Conservation (phyloP, 164 flowering plant genomes). For the Piper longum region DNA sequence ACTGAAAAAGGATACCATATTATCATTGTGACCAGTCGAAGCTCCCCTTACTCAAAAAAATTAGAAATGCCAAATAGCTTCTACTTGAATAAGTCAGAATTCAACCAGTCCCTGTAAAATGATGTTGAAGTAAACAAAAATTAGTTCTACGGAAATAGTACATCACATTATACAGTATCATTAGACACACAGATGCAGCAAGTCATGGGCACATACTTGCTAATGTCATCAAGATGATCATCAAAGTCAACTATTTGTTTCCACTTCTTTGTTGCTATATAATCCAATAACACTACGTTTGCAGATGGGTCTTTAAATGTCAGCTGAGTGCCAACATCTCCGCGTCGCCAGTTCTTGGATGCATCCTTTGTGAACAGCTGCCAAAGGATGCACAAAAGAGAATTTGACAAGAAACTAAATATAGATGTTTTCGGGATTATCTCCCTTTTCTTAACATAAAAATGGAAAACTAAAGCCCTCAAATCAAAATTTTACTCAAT, state of each 20-base stretch:
- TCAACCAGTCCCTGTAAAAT: constrained; percentile 77
- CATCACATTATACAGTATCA: not conserved
- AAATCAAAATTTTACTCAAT: too few species aligned
- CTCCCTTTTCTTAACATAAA: too few species aligned
- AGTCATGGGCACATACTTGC: constrained; percentile 40
- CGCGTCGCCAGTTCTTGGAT: constrained; percentile 67
- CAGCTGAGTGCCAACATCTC: constrained; percentile 39
- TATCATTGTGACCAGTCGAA: too few species aligned
- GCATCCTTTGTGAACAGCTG: constrained; percentile 77
- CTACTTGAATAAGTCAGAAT: constrained; percentile 61
- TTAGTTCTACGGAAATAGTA: not conserved
- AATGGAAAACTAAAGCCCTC: too few species aligned
- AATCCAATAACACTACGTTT: constrained; percentile 59
- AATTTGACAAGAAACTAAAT: not conserved
- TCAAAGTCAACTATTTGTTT: constrained; percentile 70
- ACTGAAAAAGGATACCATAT: too few species aligned
- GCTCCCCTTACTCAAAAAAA: too few species aligned
- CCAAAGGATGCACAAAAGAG: not conserved
- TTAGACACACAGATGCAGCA: not conserved
- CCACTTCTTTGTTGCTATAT: constrained; percentile 63
- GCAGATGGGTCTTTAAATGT: constrained; percentile 68
- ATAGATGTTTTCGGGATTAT: too few species aligned
- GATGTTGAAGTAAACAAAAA: not conserved
- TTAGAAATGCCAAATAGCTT: not conserved
- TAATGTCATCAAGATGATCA: constrained; percentile 87